Base-by-base conservation (phyloP, 129 eudicot genomes). In the Tagetes patula region DNA sequence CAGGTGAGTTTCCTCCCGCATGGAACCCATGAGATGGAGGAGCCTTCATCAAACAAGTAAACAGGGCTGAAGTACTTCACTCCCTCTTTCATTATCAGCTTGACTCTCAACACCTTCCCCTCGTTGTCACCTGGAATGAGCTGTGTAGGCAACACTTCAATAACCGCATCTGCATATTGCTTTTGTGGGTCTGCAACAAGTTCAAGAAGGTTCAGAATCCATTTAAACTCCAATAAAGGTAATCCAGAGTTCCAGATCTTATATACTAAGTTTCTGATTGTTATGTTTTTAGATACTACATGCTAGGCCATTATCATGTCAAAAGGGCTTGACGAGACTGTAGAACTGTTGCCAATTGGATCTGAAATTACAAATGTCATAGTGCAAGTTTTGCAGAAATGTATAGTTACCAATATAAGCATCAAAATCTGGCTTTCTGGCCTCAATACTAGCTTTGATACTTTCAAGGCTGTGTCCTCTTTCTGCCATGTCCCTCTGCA, bases 401-500 rank as follows among this genome's bases (percentile, higher is more conserved):
- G 20, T 54, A 8, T 50, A 7, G 60, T 80, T 87, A 90, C 99
- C 99, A 54, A 95, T 95, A 82, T 76, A 94, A 56, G 98, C 98
- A 80, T 94, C 98, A 68, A 94, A 94, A 74, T 94, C 98, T 8
- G 98, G 98, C 79, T 94, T 94, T 56, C 99, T 78, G 84, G 99
- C 97, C 83, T 95, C 99, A 69, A 95, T 95, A 73, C 97, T 95
- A 65, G 99, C 99, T 74, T 95, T 90, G 79, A 95, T 95, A 82
- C 99, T 95, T 62, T 95, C 97, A 59, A 95, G 97, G 76, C 97
- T 95, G 91, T 95, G 99, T 63, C 99, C 99, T 86, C 99, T 84
- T 78, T 95, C 99, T 74, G 97, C 97, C 99, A 90, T 95, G 83
- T 95, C 99, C 76, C 99, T 88, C 99, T 95, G 89, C 85, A 80